Base-by-base conservation (phyloP, 495 filamentous ascomycete species). In the Sporormia fimetaria region DNA sequence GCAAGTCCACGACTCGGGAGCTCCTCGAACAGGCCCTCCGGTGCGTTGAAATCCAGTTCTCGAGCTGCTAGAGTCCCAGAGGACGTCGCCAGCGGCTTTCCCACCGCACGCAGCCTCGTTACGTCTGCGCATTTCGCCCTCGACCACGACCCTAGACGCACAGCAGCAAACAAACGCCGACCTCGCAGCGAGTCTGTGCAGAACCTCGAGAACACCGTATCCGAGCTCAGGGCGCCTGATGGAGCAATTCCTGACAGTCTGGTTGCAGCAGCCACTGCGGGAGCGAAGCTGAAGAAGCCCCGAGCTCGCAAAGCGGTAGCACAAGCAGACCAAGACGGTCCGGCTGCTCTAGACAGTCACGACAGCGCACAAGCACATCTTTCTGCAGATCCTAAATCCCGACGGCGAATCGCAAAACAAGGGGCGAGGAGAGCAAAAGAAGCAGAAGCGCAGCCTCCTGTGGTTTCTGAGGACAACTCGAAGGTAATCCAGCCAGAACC, bases 21-120 rank as follows among this genome's bases (percentile, higher is more conserved):
- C 16, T n/a, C 40, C 6, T 25, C 27, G 23, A 37, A 7, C 6
- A 43, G 23, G 24, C 14, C 24, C 6, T 5, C 11, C 17, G 39
- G 42, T 40, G 47, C 39, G 39, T 46, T 51, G 32, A 47, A 28
- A 35, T 44, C 25, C 6, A 47, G 46, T 11, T 39, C 42, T 10
- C 25, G 44, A 27, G 42, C 54, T 30, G 40, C 40, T 9, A 14
- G 24, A 7, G 22, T 51, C 2, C 47, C 47, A 11, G 46, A 51
- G 9, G 46, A 40, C 10, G 54, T 44, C 6, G 4, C 33, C n/a
- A 39, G 29, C 17, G 51, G 42, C n/a, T 51, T 51, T 32, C 34
- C 37, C 29, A 54, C 44, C 27, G 54, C 50, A 3, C 34, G 20
- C 14, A 47, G 40, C 21, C 32, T 51, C 6, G 30, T 49, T 10